Evolutionary conservation across 73 alveolate genomes (phyloP), one percentile per base, ranked within the genome.

Genomic region (Paramecium sexaurelia): DNA sequence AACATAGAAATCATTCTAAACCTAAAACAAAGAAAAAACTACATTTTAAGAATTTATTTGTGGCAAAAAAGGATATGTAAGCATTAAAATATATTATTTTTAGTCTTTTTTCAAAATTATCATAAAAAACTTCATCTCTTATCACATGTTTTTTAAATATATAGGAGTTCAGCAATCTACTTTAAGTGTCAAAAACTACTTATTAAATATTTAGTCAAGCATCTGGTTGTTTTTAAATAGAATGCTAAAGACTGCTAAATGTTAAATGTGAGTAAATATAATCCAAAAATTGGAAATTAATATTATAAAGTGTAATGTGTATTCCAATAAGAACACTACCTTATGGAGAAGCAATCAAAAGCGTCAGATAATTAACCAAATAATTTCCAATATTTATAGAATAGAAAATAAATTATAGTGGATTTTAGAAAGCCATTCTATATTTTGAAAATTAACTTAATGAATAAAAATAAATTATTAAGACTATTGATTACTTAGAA

Each of bases 351-450:
- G 90, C 90, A 9, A 78, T 78, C 2, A 78, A 41, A 45, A 45
- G 75, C 41, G 73, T 78, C 10, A 78, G 71, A 78, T 43, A 39
- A 0, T n/a, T n/a, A n/a, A 20, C 5, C 8, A 29, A 24, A 22
- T 26, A 32, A 22, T 29, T 37, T 3, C 90, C 69, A 17, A 5
- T 78, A 1, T 45, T 78, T 56, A 10, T 78, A 24, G 73, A 78
- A 39, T 13, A 39, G 20, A 26, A n/a, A 41, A 45, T 43, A 9
- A 11, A 78, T 29, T 43, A 29, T 11, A 41, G 90, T 22, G 43
- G 35, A 19, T 78, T 78, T 78, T 15, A 78, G 71, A 78, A 78
- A 26, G n/a, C 75, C 45, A 41, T 78, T 78, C 90, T 40, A 78
- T 78, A 78, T 78, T 78, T 1, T 78, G 90, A 78, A 78, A 22